A percentile compares a stretch with the other conserved stretches of the same genome.
These are phyloP conservation scores for Monosporascus sp. DNA, from an alignment of 2,329 filamentous ascomycete species.

Conservation along the genomic window DNA sequence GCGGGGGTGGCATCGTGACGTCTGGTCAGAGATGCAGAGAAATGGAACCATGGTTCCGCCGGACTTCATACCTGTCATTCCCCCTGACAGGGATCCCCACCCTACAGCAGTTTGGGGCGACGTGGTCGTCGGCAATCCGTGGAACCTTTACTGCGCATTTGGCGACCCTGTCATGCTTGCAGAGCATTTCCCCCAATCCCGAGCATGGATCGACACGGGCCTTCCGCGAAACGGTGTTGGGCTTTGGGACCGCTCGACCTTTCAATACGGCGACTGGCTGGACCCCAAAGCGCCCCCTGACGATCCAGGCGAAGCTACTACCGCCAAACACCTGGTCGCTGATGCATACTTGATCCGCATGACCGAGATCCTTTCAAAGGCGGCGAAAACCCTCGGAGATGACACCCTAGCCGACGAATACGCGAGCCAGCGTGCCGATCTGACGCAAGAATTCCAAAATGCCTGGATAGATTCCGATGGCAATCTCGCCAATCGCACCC, in stretches of 20 bases:
- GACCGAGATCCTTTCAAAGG: slow-evolving; percentile 31
- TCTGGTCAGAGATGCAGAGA: slow-evolving; percentile 29
- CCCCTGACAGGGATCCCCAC: slow-evolving; percentile 13
- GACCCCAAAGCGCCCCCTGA: slow-evolving; percentile 40
- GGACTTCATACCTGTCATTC: slow-evolving; percentile 24
- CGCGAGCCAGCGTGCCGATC: slow-evolving; percentile 8
- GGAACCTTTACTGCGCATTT: slow-evolving; percentile 34
- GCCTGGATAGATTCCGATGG: slow-evolving; percentile 27
- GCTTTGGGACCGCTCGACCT: slow-evolving; percentile 33
- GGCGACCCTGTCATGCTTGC: slow-evolving; percentile 31
- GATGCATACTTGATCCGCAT: slow-evolving; percentile 43
- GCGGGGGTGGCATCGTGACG: slow-evolving; percentile 43
- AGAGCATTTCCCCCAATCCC: slow-evolving; percentile 35
- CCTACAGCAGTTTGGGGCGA: slow-evolving; percentile 39
- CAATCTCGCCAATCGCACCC: slow-evolving; percentile 30
- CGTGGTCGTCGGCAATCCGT: slow-evolving; percentile 35
- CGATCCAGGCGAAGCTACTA: slow-evolving; percentile 33
- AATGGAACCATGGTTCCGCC: slow-evolving; percentile 18
- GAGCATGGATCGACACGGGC: slow-evolving; percentile 33
- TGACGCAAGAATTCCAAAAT: slow-evolving; percentile 24
- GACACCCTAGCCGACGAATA: slow-evolving; percentile 20
- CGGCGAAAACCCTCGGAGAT: slow-evolving; percentile 28
- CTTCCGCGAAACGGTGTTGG: slow-evolving; percentile 28
- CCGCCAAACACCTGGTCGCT: slow-evolving; percentile 35
- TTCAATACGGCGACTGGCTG: slow-evolving; percentile 44